Percentiles rank a stretch among this genome's conserved stretches.
Conservation (phyloP, 306 rosid species). For the Geum urbanum region DNA sequence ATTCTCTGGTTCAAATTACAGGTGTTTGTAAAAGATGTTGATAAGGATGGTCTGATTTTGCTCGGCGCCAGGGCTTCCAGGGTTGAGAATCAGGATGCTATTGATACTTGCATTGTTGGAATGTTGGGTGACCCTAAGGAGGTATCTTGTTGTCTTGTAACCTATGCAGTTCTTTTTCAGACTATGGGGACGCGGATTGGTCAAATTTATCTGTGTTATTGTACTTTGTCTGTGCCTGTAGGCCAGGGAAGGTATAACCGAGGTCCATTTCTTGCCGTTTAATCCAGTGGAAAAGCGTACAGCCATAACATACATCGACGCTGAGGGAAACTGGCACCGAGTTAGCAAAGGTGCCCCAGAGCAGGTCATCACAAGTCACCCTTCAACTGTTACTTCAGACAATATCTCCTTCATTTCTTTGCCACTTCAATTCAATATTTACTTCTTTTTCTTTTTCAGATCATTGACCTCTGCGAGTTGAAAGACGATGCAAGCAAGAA, state of each 20-base stretch:
- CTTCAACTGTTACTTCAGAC: not conserved
- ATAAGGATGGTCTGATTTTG: conserved; percentile 51
- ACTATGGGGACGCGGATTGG: not conserved
- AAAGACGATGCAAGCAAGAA: conserved; percentile 51
- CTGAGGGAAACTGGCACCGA: conserved; percentile 64
- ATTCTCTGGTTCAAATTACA: conserved; percentile 17
- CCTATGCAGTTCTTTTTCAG: not conserved
- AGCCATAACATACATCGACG: conserved; percentile 76
- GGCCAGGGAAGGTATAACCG: conserved; percentile 79
- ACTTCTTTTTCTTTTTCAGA: conserved; percentile 33
- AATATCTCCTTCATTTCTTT: conserved; percentile 1
- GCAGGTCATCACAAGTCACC: conserved; percentile 49
- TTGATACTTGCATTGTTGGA: conserved; percentile 90
- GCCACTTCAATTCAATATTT: not conserved
- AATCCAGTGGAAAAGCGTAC: conserved; percentile 95
- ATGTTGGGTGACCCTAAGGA: conserved; percentile 95
- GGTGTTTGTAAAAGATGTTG: conserved; percentile 59
- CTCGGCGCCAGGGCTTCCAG: conserved; percentile 85
- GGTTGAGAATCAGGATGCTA: conserved; percentile 89
- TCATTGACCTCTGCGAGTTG: conserved; percentile 71
- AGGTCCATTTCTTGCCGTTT: conserved; percentile 83
- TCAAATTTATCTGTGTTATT: not conserved
- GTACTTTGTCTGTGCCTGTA: conserved; percentile 15
- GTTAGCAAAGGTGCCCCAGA: conserved; percentile 96
- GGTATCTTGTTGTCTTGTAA: conserved; percentile 31